Base-by-base conservation (phyloP, 2,329 filamentous ascomycete genomes). In the Zymoseptoria passerinii region DNA sequence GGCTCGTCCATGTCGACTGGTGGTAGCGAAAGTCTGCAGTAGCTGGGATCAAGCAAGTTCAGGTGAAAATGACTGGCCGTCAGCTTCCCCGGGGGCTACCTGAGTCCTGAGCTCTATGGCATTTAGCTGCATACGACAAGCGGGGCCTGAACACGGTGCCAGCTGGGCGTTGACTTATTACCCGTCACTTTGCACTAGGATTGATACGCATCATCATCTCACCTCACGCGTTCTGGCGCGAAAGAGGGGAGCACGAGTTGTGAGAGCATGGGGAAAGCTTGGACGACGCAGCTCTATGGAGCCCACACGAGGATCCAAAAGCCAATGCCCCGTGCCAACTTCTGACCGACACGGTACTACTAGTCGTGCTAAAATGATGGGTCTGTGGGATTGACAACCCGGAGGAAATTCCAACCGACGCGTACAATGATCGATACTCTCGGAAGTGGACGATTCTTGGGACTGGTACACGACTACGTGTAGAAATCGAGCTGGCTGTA, bases 1-100 rank as follows among this genome's bases (percentile, higher is more conserved):
- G 50, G 23, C 50, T 28, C 50, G 23, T 28, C 19, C 50, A 52
- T 4, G 50, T 13, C 35, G 35, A 44, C 35, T 16, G 35, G n/a
- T n/a, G 50, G 50, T 52, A 52, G 50, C 50, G 50, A 52, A 18
- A 18, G 28, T 27, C 27, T 58, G 61, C 56, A 55, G 58, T 56
- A 58, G 23, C 58, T 20, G 53, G 58, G 51, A 58, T 57, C 52
- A 55, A 53, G 57, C 53, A 48, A 58, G 55, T 28, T 28, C 50
- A 48, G 48, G 56, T 59, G 60, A 61, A 60, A 57, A 61, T 61
- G 57, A 59, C 20, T 59, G 61, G 63, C 55, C 59, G 56, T 54
- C 50, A 60, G 58, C 56, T 55, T 35, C 35, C 54, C 55, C 56
- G 55, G 54, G 55, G 50, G 28, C 61, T 63, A n/a, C n/a, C n/a